Conservation (phyloP, 1,284 basidiomycete species). For the Neonothopanus nambi region DNA sequence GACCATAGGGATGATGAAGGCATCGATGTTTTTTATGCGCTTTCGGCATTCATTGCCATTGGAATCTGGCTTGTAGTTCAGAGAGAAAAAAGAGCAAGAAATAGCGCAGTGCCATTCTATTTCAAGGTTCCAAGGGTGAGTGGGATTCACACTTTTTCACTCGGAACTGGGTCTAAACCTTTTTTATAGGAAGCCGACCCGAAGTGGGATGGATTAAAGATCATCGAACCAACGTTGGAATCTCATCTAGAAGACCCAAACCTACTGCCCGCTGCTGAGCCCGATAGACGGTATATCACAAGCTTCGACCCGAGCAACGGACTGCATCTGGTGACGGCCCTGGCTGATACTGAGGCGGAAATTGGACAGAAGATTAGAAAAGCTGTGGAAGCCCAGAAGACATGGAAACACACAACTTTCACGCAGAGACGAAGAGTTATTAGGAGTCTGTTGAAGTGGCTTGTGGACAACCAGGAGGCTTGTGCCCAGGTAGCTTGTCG, state of each 20-base stretch:
- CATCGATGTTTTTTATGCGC: slow-evolving; percentile 55
- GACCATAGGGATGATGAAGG: slow-evolving; percentile 44
- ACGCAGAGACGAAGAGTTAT: slow-evolving; percentile 78
- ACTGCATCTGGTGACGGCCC: slow-evolving; percentile 68
- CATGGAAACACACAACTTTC: slow-evolving; percentile 76
- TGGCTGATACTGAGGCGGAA: slow-evolving; percentile 71
- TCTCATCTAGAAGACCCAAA: slow-evolving; percentile 61
- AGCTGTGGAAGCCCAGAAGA: slow-evolving; percentile 69
- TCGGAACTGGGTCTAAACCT: slow-evolving; percentile 19
- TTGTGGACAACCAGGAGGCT: slow-evolving; percentile 82
- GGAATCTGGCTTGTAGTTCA: slow-evolving; percentile 77
- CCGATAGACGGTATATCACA: slow-evolving; percentile 72
- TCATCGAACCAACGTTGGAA: slow-evolving; percentile 57
- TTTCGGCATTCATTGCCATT: slow-evolving; percentile 66
- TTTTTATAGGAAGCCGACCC: slow-evolving; percentile 50
- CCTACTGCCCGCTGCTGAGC: slow-evolving; percentile 48
- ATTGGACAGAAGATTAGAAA: slow-evolving; percentile 71
- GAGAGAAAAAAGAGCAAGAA: slow-evolving; percentile 71
- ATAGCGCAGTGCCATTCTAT: slow-evolving; percentile 68
- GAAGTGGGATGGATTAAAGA: slow-evolving; percentile 53
- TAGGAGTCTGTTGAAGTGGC: slow-evolving; percentile 86
- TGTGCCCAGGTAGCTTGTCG: slow-evolving; percentile 90
- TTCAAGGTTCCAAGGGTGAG: slow-evolving; percentile 60
- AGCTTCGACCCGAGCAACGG: slow-evolving; percentile 91
- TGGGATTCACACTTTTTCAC: slow-evolving; percentile 12